Base-by-base conservation (phyloP, 2,329 filamentous ascomycete species). In the Diplodia scrobiculata region DNA sequence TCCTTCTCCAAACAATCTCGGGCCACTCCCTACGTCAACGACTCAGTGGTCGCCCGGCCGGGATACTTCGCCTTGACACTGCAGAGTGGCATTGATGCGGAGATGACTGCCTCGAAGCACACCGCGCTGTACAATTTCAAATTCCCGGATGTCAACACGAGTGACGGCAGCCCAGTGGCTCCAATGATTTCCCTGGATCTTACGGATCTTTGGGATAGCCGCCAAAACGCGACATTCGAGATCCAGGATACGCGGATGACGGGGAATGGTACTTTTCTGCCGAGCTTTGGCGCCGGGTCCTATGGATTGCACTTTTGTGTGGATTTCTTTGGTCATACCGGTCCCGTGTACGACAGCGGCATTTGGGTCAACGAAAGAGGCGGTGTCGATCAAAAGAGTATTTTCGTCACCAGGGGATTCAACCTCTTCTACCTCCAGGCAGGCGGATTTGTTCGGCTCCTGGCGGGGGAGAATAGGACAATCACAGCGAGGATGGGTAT, bases 401-500 rank as follows among this genome's bases (percentile, higher is more conserved):
- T 77, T 4, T 73, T 73, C 52, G 71, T 76, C 14, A 76, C 72
- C 1, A 70, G 75, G 19, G 75, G 75, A 1, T 77, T 77, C 68
- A 77, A 77, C 64, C 62, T 72, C 11, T 76, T 76, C 63, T 77
- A 75, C 48, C 67, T 76, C 1, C 69, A 76, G 68, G 75, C 73
- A 53, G 75, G 75, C 36, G 75, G 74, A 29, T 77, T 73, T 45
- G 65, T 75, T 5, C 71, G 74, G 11, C 74, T 77, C 63, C 86
- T 89, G 69, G 88, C 89, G 67, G 78, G 79, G 32, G 83, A 85
- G 0, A 81, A 81, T 50, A 78, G 79, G 1, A 82, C 83, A 1
- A 83, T 92, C n/a, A 74, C 84, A 7, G 88, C 84, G 11, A 83
- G 90, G 36, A 87, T 90, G 5, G 89, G 89, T 0, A 78, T 90